Percentiles rank a stretch among this genome's conserved stretches.
phyloP scores from a whole-genome alignment of 2,329 filamentous ascomycete genomes.

The Cladobotryum mycophilum region DNA sequence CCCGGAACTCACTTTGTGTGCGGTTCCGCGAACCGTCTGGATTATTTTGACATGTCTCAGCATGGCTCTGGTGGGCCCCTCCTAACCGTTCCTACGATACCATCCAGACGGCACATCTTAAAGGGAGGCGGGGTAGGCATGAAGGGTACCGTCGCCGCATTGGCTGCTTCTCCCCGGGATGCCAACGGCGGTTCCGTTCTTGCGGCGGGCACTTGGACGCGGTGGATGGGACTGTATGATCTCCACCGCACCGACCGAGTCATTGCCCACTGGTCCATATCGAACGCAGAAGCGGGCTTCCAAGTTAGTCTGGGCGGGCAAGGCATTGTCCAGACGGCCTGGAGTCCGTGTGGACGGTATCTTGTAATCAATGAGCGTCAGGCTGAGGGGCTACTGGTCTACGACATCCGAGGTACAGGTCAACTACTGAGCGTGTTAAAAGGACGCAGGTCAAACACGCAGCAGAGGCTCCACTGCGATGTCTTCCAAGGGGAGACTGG shows the following conservation, averaged over 20 bases:
- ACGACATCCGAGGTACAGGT: conserved; percentile 55
- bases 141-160: conserved; percentile 53
- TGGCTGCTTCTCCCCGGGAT: conserved; percentile 40
- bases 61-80: conserved; percentile 46
- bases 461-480: conserved; percentile 52
- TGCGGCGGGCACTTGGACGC: conserved; percentile 58
- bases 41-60: conserved; percentile 52
- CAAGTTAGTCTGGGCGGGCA: conserved; percentile 46
- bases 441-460: conserved; percentile 44
- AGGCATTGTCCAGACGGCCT: conserved; percentile 55
- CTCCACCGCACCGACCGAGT: conserved; percentile 47
- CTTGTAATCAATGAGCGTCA: conserved; percentile 56
- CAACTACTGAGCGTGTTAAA: conserved; percentile 48
- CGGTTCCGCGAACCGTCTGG: conserved; percentile 53
- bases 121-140: conserved; percentile 59
- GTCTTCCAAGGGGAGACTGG: conserved; percentile 40
- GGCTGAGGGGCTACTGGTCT: conserved; percentile 50
- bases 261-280: conserved; percentile 54
- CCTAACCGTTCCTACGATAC: conserved; percentile 52
- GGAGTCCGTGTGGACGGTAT: conserved; percentile 59
- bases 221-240: conserved; percentile 58
- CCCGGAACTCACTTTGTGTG: conserved; percentile 55
- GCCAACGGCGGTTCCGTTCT: conserved; percentile 33
- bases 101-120: conserved; percentile 50
- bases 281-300: conserved; percentile 38